Conservation (phyloP, 2,329 filamentous ascomycete genomes). For the Trichoderma brevicompactum region DNA sequence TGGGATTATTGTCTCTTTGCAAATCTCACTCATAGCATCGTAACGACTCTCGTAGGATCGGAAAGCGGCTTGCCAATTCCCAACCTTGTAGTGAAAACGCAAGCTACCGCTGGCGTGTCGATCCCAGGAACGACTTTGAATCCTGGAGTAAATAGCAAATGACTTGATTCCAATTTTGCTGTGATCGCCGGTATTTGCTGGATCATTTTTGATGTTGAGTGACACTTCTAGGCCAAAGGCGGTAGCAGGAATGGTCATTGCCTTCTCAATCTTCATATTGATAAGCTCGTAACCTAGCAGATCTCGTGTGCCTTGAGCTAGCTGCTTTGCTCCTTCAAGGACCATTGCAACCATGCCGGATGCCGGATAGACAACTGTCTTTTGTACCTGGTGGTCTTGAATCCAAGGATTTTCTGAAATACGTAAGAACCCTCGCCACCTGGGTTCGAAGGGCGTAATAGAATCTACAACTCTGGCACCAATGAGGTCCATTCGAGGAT, state of each 20-base stretch:
- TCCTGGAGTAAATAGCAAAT: slow-evolving; percentile 55
- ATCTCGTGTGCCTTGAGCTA: slow-evolving; percentile 37
- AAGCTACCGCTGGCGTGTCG: slow-evolving; percentile 48
- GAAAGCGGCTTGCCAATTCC: slow-evolving; percentile 33
- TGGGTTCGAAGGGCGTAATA: slow-evolving; percentile 48
- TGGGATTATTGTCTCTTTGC: slow-evolving; percentile 44
- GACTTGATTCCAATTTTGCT: slow-evolving; percentile 29
- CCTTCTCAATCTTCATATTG: slow-evolving; percentile 53
- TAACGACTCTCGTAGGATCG: slow-evolving; percentile 34
- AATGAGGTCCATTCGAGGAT: slow-evolving; percentile 56
- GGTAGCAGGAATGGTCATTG: slow-evolving; percentile 55
- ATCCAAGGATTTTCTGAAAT: slow-evolving; percentile 58
- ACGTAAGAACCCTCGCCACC: slow-evolving; percentile 56
- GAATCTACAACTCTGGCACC: slow-evolving; percentile 52
- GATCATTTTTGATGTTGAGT: slow-evolving; percentile 48
- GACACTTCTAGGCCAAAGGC: slow-evolving; percentile 55
- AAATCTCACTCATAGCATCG: slow-evolving; percentile 36
- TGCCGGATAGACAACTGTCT: slow-evolving; percentile 55
- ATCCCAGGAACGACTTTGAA: slow-evolving; percentile 47
- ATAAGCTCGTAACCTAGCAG: slow-evolving; percentile 48
- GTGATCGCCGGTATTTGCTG: slow-evolving; percentile 3
- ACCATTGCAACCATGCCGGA: slow-evolving; percentile 56
- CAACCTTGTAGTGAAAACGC: slow-evolving; percentile 37
- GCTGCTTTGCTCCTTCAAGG: slow-evolving; percentile 51
- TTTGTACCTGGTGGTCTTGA: slow-evolving; percentile 56